These are phyloP conservation scores for Candida mattraensis DNA, from an alignment of 805 yeast species.

Conservation along the genomic window DNA sequence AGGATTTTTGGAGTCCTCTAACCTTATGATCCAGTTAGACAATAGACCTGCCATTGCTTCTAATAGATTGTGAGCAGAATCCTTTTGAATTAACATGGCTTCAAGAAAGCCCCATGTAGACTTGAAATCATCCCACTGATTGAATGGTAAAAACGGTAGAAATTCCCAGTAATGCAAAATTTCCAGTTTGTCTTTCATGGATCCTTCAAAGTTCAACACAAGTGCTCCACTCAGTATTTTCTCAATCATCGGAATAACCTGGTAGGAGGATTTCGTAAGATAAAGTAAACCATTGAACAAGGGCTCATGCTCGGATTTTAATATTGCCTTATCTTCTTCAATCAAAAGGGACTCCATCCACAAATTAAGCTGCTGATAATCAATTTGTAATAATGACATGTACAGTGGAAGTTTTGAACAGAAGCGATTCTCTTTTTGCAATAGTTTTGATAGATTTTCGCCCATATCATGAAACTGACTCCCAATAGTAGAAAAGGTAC, in stretches of 20 bases:
- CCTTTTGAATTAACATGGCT: conserved; percentile 3
- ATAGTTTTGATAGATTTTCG: conserved; percentile 3
- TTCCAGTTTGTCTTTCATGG: conserved; percentile 3
- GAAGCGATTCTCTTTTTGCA: conserved; percentile 9
- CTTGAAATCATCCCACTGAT: conserved; percentile 19
- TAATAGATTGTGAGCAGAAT: conserved; percentile 3
- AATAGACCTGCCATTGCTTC: conserved; percentile 9
- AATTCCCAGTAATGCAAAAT: conserved; percentile 19
- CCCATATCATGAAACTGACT: neutral
- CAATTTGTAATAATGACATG: conserved; percentile 13
- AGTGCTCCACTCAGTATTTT: conserved; percentile 5
- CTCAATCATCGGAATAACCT: conserved; percentile 10
- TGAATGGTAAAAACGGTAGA: conserved; percentile 11
- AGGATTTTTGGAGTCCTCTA: conserved; percentile 1
- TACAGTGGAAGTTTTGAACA: conserved; percentile 15
- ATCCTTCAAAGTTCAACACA: conserved; percentile 3
- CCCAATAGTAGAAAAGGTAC: conserved; percentile 6
- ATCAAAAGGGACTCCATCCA: conserved; percentile 16
- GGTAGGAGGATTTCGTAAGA: conserved; percentile 9
- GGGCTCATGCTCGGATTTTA: conserved; percentile 9
- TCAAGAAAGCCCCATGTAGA: conserved; percentile 5
- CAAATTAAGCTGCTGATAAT: conserved; percentile 11
- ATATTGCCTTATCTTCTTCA: conserved; percentile 2
- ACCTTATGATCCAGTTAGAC: conserved; percentile 17
- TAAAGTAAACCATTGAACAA: conserved; percentile 17